phyloP scores from a whole-genome alignment of 2,329 filamentous ascomycete species.

The Graphiopsis chlorocephala region DNA sequence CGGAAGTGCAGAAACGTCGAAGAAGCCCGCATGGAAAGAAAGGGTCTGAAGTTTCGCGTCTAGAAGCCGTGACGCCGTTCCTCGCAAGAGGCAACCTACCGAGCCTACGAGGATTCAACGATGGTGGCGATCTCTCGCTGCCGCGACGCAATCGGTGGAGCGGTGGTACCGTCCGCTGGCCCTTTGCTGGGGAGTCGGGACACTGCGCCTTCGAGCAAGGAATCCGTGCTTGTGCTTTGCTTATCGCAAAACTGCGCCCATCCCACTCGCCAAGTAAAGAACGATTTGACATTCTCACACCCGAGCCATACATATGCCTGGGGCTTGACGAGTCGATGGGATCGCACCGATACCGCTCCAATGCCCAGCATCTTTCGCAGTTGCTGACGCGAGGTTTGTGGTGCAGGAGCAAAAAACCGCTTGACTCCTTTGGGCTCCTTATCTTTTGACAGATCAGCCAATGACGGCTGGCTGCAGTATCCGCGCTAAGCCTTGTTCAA shows the following conservation, averaged over 20 bases:
- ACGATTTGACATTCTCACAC: conserved; percentile 52
- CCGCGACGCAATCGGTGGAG: conserved; percentile 4
- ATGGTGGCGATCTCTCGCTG: background rate
- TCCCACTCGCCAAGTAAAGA: background rate
- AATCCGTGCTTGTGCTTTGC: conserved; percentile 4
- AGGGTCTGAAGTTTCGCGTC: conserved; percentile 1
- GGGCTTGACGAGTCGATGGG: conserved; percentile 31
- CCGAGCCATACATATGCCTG: conserved; percentile 42
- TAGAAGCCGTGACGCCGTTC: background rate
- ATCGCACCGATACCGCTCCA: conserved; percentile 10
- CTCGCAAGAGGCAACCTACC: background rate
- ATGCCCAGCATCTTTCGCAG: conserved; percentile 4
- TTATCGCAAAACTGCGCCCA: background rate
- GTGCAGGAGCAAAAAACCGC: background rate
- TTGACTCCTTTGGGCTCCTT: background rate
- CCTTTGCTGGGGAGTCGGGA: background rate
- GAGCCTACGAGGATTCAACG: background rate
- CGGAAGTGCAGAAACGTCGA: background rate
- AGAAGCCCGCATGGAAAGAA: background rate
- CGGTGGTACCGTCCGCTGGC: too few relatives aligned
- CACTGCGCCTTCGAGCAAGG: background rate
- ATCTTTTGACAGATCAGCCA: background rate
- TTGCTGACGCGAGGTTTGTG: conserved; percentile 2
- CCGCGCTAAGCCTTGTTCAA: background rate
- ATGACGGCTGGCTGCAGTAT: background rate